Percentiles rank a stretch among this genome's conserved stretches.
Conservation (phyloP, 78 protist species). For the Dictyostelium purpureum region DNA sequence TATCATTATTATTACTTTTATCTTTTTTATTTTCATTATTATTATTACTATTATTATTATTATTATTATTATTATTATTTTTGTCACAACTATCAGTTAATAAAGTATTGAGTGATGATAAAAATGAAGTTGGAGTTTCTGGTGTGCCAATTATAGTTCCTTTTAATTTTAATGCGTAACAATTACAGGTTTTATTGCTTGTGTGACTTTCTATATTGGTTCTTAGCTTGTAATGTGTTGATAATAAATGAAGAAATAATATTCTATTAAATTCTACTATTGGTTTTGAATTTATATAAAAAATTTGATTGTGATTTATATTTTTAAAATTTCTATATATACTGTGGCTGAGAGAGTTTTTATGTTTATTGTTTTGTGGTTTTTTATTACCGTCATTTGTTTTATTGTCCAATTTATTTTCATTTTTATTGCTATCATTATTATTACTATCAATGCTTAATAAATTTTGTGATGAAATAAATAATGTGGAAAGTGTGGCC, state of each 20-base stretch:
- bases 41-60: neutral
- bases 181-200: neutral
- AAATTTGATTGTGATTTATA: neutral
- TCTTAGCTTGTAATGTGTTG: conserved; percentile 31
- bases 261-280: conserved; percentile 29
- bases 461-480: neutral
- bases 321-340: neutral
- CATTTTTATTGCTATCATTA: neutral
- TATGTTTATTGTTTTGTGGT: neutral
- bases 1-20: neutral
- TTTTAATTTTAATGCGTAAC: conserved; percentile 35
- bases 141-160: conserved; percentile 51
- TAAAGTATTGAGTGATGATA: conserved; percentile 36
- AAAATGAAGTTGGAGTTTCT: neutral
- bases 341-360: neutral
- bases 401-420: neutral
- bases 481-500: neutral
- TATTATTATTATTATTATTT: neutral
- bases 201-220: conserved; percentile 25
- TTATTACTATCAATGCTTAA: neutral
- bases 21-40: neutral
- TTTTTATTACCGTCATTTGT: neutral
- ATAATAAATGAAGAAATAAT: conserved; percentile 18
- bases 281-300: conserved; percentile 13
- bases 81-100: neutral